Base-by-base conservation (phyloP, 2,329 filamentous ascomycete species). In the Venturia effusa region DNA sequence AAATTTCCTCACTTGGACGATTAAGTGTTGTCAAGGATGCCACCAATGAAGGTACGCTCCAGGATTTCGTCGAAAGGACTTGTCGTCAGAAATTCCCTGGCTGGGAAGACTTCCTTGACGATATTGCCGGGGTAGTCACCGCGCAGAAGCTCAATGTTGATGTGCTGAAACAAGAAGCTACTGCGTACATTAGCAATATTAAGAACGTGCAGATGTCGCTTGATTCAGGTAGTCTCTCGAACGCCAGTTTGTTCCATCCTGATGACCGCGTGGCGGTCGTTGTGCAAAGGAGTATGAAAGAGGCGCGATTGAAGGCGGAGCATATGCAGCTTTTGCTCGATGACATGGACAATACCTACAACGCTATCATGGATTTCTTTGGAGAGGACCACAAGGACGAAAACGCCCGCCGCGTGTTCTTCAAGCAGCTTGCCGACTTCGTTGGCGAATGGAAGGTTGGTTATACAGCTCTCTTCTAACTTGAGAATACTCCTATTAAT, bases 1-100 rank as follows among this genome's bases (percentile, higher is more conserved):
- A 99, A 80, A 85, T 99, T 17, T 94, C 92, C 72, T 97, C 94
- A 6, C 86, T 99, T 60, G 90, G 90, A 34, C 87, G 94, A 64
- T 80, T 99, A 64, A 92, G 89, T 66, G 97, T 99, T 92, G 90
- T 97, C 72, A 99, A 99, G 79, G 94, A 99, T 73, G 92, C 96
- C 79, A 97, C 97, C 83, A 99, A 99, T 75, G 89, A 97, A 75
- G 93, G 91, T 1, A 97, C 92, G 0, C 88, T 99, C 72, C 92
- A 93, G 64, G 94, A 99, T 75, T 84, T 97, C 54, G 92, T 99
- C 54, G 94, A 99, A 77, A 89, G 93, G 69, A 96, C 97, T 69
- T 93, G 97, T 65, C 89, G 94, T 68, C 94, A 91, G 72, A 93
- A 97, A 74, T 99, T 97, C 69, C 89, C 93, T 2, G 90, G 97